Base-by-base conservation (phyloP, 176 grass and related monocot species). In the Oryza coarctata region DNA sequence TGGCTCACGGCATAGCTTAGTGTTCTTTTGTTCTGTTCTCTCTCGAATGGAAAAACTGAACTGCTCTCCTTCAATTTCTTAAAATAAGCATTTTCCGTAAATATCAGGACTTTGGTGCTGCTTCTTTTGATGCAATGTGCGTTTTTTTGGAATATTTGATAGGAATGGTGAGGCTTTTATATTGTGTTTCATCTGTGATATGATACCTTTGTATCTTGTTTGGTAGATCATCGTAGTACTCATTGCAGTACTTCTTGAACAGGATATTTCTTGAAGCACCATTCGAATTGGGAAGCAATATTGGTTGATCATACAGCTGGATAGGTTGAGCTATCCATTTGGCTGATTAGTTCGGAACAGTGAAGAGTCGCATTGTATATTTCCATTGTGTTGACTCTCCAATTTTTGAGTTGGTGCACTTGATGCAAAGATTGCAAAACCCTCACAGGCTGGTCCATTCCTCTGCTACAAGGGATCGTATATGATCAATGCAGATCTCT, bases 191-290 rank as follows among this genome's bases (percentile, higher is more conserved):
- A 35, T 39, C 23, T 14, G 49, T 58, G 15, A 29, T 14, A 43
- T 41, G 35, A 60, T 44, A 45, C 28, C 44, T 68, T 40, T 14
- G 9, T 49, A 76, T 62, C 58, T 66, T 67, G 18, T 73, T 83
- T 26, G 3, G 13, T 41, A 74, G 80, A 84, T 84, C 44, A 72
- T 79, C 17, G 18, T 61, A 41, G 38, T 73, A 35, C 80, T 88
- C 43, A 84, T 44, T 61, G 14, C 47, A 45, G 26, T 61, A 31
- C 66, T 39, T 78, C 20, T 33, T 74, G 70, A 28, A 35, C 80
- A 88, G 86, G 80, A 60, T 43, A 65, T 74, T 88, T 27, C 49
- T 40, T 44, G 20, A 83, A 55, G 27, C 38, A 28, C 5, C 40
- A 49, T 71, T 78, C 36, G 60, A 60, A 69, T 34, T 65, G 63